Percentiles rank a stretch among this genome's conserved stretches.
phyloP scores from a whole-genome alignment of 371 early-diverging fungal genomes.

The Mucor irregularis region DNA sequence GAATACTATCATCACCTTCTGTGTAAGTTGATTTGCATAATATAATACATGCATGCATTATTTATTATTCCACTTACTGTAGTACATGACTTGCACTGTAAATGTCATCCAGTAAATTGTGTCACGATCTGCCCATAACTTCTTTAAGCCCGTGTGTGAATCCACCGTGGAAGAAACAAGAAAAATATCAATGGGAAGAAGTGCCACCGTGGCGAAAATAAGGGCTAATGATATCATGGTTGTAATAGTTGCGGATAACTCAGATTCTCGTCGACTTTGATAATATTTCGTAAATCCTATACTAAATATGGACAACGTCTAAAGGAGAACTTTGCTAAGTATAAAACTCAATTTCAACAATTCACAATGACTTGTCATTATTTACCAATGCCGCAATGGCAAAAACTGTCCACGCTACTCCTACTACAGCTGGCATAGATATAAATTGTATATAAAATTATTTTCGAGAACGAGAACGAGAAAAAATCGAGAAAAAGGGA shows the following conservation, averaged over 20 bases:
- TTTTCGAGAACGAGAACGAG: too few species aligned
- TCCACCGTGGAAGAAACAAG: constrained; percentile 64
- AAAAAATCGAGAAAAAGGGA: too few species aligned
- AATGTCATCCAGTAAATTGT: constrained; percentile 43
- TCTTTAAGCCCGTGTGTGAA: constrained; percentile 50
- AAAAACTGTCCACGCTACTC: constrained; percentile 28
- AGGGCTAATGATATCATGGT: constrained; percentile 42
- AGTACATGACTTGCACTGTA: constrained; percentile 47
- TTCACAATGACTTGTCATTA: too few species aligned
- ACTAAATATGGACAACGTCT: constrained; percentile 45
- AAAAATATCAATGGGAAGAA: constrained; percentile 62
- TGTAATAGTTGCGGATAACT: constrained; percentile 42
- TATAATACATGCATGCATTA: too few species aligned
- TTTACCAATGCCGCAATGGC: constrained; percentile 23
- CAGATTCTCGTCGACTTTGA: constrained; percentile 45
- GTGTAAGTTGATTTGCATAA: too few species aligned
- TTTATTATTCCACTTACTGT: constrained; percentile 31
- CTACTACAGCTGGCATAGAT: constrained; percentile 24
- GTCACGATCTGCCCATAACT: constrained; percentile 60
- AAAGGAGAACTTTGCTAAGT: neutral
- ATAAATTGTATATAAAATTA: too few species aligned
- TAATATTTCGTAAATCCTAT: constrained; percentile 47
- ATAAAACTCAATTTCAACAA: neutral
- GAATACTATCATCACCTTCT: constrained; percentile 37
- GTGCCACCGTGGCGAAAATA: constrained; percentile 43